A percentile compares a stretch with the other conserved stretches of the same genome.
Evolutionary conservation across 306 rosid species (phyloP).

Genomic region (Carpinus viminea): DNA sequence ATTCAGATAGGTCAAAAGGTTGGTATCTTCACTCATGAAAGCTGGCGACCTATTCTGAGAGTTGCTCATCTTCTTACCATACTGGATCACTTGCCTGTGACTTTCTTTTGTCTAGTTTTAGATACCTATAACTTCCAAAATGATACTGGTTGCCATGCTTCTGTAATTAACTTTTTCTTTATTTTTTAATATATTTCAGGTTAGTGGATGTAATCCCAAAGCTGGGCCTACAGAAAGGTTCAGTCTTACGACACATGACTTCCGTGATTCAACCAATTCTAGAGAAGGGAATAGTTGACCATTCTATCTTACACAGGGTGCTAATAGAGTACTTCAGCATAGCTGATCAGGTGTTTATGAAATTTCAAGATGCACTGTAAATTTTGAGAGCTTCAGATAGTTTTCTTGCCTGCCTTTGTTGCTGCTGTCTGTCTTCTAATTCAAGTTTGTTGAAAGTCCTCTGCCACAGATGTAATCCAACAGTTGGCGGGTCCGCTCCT

Average conservation of each 20-base stretch:
- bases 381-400: background rate
- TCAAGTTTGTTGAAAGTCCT: constrained; percentile 55
- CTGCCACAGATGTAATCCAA: constrained; percentile 78
- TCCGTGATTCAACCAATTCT: constrained; percentile 85
- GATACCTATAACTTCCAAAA: constrained; percentile 6
- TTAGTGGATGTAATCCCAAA: constrained; percentile 72
- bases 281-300: constrained; percentile 96
- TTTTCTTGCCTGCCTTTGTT: background rate
- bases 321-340: constrained; percentile 74
- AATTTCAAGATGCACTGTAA: background rate
- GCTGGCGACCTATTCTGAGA: background rate
- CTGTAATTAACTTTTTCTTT: constrained; percentile 14
- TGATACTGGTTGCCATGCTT: constrained; percentile 10
- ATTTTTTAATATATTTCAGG: constrained; percentile 45
- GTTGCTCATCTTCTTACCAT: background rate
- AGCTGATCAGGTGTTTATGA: constrained; percentile 72
- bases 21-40: background rate
- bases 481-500: constrained; percentile 81
- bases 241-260: constrained; percentile 78
- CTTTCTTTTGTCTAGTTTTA: background rate
- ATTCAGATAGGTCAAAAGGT: background rate
- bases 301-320: constrained; percentile 81
- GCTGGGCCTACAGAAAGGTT: constrained; percentile 69
- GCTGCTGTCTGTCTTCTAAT: constrained; percentile 34
- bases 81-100: background rate